These are phyloP conservation scores for Ichthyophonus hoferi DNA, from an alignment of 208 protist species.

Conservation along the genomic window DNA sequence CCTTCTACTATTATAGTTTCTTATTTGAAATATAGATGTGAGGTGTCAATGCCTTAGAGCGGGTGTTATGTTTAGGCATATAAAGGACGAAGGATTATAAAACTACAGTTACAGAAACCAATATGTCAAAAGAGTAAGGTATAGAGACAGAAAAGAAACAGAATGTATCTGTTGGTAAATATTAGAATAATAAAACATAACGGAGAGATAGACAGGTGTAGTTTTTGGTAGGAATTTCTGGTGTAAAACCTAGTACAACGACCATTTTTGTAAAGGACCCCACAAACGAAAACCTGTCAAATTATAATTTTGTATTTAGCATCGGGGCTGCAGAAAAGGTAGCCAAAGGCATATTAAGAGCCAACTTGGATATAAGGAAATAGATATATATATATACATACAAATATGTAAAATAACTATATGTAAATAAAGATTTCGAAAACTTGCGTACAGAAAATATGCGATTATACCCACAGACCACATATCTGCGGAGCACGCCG, in stretches of 20 bases:
- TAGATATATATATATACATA: not conserved
- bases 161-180: too few species aligned
- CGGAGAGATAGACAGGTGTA: not conserved
- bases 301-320: not conserved
- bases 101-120: too few species aligned
- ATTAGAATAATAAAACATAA: not conserved
- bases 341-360: not conserved
- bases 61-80: too few species aligned
- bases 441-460: not conserved
- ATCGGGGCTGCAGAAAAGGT: not conserved
- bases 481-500: not conserved
- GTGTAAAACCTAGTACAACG: not conserved
- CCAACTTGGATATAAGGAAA: not conserved
- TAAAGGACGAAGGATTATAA: too few species aligned
- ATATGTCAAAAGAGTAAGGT: not conserved
- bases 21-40: too few species aligned
- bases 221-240: not conserved
- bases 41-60: too few species aligned
- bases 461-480: not conserved
- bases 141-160: too few species aligned
- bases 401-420: not conserved
- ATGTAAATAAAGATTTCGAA: not conserved
- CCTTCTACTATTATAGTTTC: too few species aligned
- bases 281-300: not conserved
- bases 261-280: not conserved